A percentile compares a stretch with the other conserved stretches of the same genome.
These are phyloP conservation scores for Geranium incanum DNA, from an alignment of 441 rosid genomes.

Conservation along the genomic window DNA sequence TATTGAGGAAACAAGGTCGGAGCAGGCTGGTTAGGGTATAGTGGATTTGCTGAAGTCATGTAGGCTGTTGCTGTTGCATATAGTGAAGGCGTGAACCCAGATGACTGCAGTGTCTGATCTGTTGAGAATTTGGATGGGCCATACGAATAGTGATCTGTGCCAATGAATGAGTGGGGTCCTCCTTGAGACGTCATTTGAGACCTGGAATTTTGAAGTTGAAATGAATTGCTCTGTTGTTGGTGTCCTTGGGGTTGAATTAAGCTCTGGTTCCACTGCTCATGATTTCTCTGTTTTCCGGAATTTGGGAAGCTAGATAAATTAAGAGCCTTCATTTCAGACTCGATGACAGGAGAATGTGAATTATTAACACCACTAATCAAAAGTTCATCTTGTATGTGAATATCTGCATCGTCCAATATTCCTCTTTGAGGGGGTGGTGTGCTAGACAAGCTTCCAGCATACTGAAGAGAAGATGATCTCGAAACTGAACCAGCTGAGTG, in stretches of 20 bases:
- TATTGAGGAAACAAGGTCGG: conserved; percentile 44
- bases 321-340: conserved; percentile 34
- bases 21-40: conserved; percentile 37
- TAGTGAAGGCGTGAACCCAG: conserved; percentile 42
- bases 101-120: conserved; percentile 41
- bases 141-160: conserved; percentile 33
- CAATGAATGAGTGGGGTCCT: conserved; percentile 26
- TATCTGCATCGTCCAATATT: conserved; percentile 13
- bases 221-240: conserved; percentile 33
- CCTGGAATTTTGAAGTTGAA: conserved; percentile 33
- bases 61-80: conserved; percentile 33
- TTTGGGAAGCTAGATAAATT: conserved; percentile 29
- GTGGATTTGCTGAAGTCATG: conserved; percentile 38
- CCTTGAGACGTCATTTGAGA: conserved; percentile 32
- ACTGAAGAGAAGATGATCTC: conserved; percentile 18
- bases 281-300: conserved; percentile 25
- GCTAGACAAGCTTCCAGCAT: conserved; percentile 20
- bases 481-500: conserved; percentile 18
- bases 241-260: conserved; percentile 22
- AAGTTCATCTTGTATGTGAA: conserved; percentile 13
- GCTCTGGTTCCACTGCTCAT: conserved; percentile 26
- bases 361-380: conserved; percentile 18
- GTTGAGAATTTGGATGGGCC: conserved; percentile 32
- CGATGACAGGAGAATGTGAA: conserved; percentile 22
- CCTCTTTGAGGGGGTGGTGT: conserved; percentile 18